phyloP scores from a whole-genome alignment of 2,329 filamentous ascomycete genomes.

The Pseudocercospora crystallina region DNA sequence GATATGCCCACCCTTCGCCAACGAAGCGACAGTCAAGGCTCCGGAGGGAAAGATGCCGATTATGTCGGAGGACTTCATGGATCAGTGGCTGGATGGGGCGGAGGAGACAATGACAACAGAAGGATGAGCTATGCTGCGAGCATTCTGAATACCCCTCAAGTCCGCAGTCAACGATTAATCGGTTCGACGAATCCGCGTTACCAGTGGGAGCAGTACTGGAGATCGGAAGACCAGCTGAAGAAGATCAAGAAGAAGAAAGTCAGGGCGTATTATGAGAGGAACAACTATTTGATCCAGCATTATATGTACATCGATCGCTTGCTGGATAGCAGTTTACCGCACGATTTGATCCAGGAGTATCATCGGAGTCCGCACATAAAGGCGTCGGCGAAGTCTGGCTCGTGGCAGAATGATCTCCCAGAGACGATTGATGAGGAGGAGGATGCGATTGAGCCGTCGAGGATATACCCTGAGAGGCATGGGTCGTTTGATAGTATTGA shows the following conservation, averaged over 20 bases:
- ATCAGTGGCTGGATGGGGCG: slow-evolving; percentile 28
- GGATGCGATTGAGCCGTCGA: slow-evolving; percentile 13
- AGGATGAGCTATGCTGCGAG: slow-evolving; percentile 44
- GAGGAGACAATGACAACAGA: slow-evolving; percentile 38
- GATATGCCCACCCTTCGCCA: slow-evolving; percentile 19
- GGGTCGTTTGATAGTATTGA: slow-evolving; percentile 25
- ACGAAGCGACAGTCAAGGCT: slow-evolving; percentile 20
- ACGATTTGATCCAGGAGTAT: slow-evolving; percentile 89
- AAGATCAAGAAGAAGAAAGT: slow-evolving; percentile 71
- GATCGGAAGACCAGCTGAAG: slow-evolving; percentile 71
- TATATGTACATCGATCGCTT: slow-evolving; percentile 92
- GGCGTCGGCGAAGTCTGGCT: slow-evolving; percentile 9
- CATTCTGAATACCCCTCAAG: slow-evolving; percentile 59
- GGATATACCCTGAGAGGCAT: slow-evolving; percentile 24
- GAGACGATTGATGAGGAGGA: slow-evolving; percentile 68
- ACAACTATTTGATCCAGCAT: slow-evolving; percentile 83
- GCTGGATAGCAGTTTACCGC: slow-evolving; percentile 87
- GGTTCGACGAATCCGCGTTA: slow-evolving; percentile 85
- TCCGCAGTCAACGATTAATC: slow-evolving; percentile 82
- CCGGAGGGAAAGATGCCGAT: slow-evolving; percentile 16
- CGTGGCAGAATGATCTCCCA: slow-evolving; percentile 55
- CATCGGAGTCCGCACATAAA: slow-evolving; percentile 52
- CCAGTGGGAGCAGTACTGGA: slow-evolving; percentile 83
- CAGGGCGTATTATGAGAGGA: slow-evolving; percentile 83
- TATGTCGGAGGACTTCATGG: slow-evolving; percentile 4